Evolutionary conservation across 1,139 yeast species (phyloP), one percentile per base, ranked within the genome.

Genomic region (Hemisphaericaspora lyxosophila): DNA sequence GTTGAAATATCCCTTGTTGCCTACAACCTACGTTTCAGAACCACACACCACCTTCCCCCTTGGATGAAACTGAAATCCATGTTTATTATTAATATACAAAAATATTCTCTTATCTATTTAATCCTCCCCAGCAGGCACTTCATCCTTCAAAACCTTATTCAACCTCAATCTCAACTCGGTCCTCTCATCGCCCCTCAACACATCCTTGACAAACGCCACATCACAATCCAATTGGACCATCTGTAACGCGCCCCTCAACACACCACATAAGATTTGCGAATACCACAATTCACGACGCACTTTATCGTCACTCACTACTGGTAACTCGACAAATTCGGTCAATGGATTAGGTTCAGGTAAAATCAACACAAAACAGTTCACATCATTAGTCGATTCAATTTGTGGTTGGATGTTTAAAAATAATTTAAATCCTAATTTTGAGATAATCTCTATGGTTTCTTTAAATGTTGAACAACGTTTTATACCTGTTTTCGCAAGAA

Each of bases 181-280:
- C 29, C 67, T 68, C 15, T 82, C 82, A 50, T 89, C 94, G 0
- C 97, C 98, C 44, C 90, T 77, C 41, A 92, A 67, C 2, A 75
- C 79, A 57, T 92, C 99, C 50, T 82, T 79, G 4, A 87, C 77
- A 59, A 90, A 92, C 50, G 67, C 70, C 3, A 84, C 89, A 42
- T 90, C 96, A 40, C 90, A 90, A 45, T 90, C 96, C 52, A 92
- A 67, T 57, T 92, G 98, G 3, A 92, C 96, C 97, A 90, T 90
- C 54, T 90, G 96, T 41, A 92, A 65, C 0, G 96, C 92, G 3
- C 98, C 97, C 40, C 88, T 75, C 38, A 92, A 64, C 2, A 92
- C 94, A 12, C 99, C 99, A 48, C 94, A 86, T 27, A 89, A 66
- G 4, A 92, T 75, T 55, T 92, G 95, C 3, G 95, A 85, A 56